Conservation (phyloP, 306 rosid genomes). For the Alnus glutinosa region DNA sequence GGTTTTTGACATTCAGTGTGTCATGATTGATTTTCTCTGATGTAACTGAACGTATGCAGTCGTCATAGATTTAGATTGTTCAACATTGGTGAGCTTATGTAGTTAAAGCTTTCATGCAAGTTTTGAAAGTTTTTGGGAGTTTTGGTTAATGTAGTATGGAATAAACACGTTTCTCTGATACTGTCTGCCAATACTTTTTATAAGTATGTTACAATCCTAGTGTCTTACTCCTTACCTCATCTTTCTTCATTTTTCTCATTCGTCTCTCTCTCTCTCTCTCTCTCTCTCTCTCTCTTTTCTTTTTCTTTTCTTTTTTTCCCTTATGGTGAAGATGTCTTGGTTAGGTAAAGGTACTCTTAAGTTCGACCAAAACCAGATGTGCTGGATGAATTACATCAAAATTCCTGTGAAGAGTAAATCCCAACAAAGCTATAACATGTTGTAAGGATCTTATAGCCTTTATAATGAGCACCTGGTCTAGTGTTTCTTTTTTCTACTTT, state of each 20-base stretch:
- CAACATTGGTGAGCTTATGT: conserved; percentile 48
- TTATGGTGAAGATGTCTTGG: conserved; percentile 52
- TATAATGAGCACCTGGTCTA: too few relatives aligned
- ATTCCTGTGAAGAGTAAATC: conserved; percentile 39
- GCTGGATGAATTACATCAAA: conserved; percentile 75
- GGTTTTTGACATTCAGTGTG: conserved; percentile 58
- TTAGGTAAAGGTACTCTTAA: conserved; percentile 74
- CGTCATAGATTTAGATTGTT: conserved; percentile 49
- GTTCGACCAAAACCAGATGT: conserved; percentile 70
- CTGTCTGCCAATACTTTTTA: conserved; percentile 41
- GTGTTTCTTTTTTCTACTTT: too few relatives aligned
- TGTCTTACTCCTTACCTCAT: conserved; percentile 60
- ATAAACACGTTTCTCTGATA: conserved; percentile 28
- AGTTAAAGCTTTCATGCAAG: conserved; percentile 32
- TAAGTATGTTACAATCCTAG: conserved; percentile 36
- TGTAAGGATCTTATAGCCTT: too few relatives aligned
- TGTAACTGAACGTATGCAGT: conserved; percentile 78
- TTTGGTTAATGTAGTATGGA: conserved; percentile 35
- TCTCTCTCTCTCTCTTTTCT: neutral
- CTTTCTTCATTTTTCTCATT: neutral
- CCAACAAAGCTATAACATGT: too few relatives aligned
- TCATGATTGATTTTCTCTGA: conserved; percentile 75
- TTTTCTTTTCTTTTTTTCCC: neutral
- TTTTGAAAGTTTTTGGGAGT: conserved; percentile 40
- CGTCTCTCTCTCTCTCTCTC: neutral